Conservation (phyloP, 768 basidiomycete genomes). For the Dendrothele bispora region DNA sequence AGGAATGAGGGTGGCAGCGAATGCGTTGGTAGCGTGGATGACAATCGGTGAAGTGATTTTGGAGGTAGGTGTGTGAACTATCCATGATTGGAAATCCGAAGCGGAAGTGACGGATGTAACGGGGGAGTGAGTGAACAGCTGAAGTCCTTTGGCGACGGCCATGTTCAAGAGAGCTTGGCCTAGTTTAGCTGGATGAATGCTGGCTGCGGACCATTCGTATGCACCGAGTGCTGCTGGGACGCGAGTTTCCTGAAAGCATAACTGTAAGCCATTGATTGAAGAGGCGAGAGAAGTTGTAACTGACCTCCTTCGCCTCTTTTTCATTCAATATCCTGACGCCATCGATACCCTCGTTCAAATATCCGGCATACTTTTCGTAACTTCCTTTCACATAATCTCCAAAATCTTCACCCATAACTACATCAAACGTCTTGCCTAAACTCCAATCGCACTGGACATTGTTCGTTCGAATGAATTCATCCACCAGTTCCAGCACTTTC, state of each 20-base stretch:
- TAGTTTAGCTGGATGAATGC: constrained; percentile 16
- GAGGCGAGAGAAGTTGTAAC: not conserved
- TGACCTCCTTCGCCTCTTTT: constrained; percentile 13
- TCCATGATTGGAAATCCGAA: constrained; percentile 26
- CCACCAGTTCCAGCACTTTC: constrained; percentile 12
- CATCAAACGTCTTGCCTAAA: constrained; percentile 21
- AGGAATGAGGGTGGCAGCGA: constrained; percentile 47
- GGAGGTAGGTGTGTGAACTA: constrained; percentile 43
- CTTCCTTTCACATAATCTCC: constrained; percentile 1
- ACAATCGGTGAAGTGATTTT: constrained; percentile 37
- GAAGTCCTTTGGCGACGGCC: constrained; percentile 25
- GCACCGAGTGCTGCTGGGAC: constrained; percentile 31
- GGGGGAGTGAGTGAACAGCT: constrained; percentile 44
- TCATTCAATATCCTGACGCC: constrained; percentile 15
- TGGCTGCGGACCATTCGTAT: constrained; percentile 23
- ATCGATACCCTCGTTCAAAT: constrained; percentile 14
- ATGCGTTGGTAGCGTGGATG: constrained; percentile 58
- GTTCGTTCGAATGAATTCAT: constrained; percentile 13
- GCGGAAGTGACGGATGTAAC: constrained; percentile 33
- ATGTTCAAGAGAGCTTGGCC: constrained; percentile 9
- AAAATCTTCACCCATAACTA: constrained; percentile 12
- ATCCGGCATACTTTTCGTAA: constrained; percentile 17
- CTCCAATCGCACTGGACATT: constrained; percentile 21
- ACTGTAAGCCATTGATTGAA: constrained; percentile 1
- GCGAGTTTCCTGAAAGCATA: constrained; percentile 22